Base-by-base conservation (phyloP, 257 asterid genomes). In the Galeopsis tetrahit region DNA sequence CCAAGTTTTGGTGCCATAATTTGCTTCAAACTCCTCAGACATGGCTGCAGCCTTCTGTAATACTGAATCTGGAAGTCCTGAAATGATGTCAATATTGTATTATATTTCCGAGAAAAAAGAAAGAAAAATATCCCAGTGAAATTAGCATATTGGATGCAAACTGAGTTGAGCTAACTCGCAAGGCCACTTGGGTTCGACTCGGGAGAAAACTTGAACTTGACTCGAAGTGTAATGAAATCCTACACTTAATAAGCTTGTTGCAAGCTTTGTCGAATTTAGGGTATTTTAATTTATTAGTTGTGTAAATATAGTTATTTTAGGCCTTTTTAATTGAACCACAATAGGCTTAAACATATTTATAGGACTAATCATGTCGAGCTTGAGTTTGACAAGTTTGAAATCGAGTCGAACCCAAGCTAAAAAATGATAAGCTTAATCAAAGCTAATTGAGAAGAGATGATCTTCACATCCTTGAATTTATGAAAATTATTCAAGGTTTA, bases 21-120 rank as follows among this genome's bases (percentile, higher is more conserved):
- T 83, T 65, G 69, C 81, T 75, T 91, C 97, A 63, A 94, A 92
- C 77, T 88, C 93, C 72, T 65, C 80, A 38, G 98, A 94, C 83
- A 87, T 91, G 1, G 85, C 84, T 33, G 89, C 84, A 36, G 99
- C 99, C 73, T 85, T 88, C 44, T 75, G 79, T 32, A 94, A 90
- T 73, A 94, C 91, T 7, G 69, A 34, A 77, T 91, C 93, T 14
- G 98, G 99, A 70, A 94, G 95, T 68, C 99, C 98, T 94, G 86
- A 4, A 78, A 80, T 62, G 44, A 74, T 75, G 46, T 70, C 57
- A 59, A 60, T 10, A 58, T 63, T 67, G 58, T 10, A 36, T 35
- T 17, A 4, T 56, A 10, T 44, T 74, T 33, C 36, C 10, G 4
- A 44, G 13, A 4, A 13, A 14, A 36, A 38, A 10, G 2, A 58